Percentiles rank a stretch among this genome's conserved stretches.
Conservation (phyloP, 208 protist species). For the Wallacemonas sp. region DNA sequence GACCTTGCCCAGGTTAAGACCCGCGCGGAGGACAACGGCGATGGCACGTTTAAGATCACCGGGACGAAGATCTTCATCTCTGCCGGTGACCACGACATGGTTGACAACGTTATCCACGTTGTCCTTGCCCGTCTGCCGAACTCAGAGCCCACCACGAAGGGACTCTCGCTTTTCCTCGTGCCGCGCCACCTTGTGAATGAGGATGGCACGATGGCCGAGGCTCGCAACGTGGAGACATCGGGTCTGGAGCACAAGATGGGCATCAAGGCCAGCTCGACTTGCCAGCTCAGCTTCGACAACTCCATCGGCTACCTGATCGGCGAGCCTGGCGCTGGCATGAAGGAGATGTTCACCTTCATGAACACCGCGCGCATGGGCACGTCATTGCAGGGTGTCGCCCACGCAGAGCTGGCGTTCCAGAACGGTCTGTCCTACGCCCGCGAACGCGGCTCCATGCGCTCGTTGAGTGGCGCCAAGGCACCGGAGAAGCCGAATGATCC, state of each 20-base stretch:
- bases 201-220: slow-evolving; percentile 59
- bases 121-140: slow-evolving; percentile 78
- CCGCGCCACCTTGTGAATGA: slow-evolving; percentile 68
- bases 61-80: slow-evolving; percentile 93
- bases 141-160: slow-evolving; percentile 65
- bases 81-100: slow-evolving; percentile 87
- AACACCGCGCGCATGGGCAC: slow-evolving; percentile 80
- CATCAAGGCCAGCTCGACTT: slow-evolving; percentile 78
- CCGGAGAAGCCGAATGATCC: slow-evolving; percentile 57
- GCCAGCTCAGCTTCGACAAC: slow-evolving; percentile 84
- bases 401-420: slow-evolving; percentile 84
- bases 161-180: slow-evolving; percentile 91
- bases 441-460: slow-evolving; percentile 73
- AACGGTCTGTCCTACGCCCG: slow-evolving; percentile 74
- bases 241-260: slow-evolving; percentile 90
- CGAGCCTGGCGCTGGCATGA: slow-evolving; percentile 70
- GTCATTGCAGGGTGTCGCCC: slow-evolving; percentile 70
- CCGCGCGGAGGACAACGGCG: slow-evolving; percentile 59
- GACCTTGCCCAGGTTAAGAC: slow-evolving; percentile 84
- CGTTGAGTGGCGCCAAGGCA: slow-evolving; percentile 45
- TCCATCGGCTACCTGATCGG: slow-evolving; percentile 87
- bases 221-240: slow-evolving; percentile 63
- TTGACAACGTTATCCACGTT: slow-evolving; percentile 85
- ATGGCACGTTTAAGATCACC: slow-evolving; percentile 82
- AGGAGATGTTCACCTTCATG: slow-evolving; percentile 92